Evolutionary conservation across 2,329 filamentous ascomycete genomes (phyloP).

Genomic region (Pyrenophora graminea): DNA sequence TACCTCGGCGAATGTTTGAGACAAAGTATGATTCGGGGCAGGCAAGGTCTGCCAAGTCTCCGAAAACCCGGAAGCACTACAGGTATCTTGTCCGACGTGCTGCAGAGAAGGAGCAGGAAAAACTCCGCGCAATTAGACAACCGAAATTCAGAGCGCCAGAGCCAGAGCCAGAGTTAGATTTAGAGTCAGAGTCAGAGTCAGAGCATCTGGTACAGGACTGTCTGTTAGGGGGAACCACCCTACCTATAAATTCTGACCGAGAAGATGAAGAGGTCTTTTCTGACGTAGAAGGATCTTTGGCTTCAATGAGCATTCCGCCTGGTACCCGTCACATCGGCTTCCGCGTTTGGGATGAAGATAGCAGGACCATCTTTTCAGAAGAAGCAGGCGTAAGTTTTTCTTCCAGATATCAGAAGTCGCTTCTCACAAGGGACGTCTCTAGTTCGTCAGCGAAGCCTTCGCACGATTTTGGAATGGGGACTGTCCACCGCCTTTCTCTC

Average conservation of each 20-base stretch:
- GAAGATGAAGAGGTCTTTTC: background rate
- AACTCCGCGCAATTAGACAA: background rate
- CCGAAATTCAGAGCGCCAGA: background rate
- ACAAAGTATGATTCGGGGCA: background rate
- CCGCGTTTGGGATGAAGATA: conserved; percentile 13
- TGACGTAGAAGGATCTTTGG: background rate
- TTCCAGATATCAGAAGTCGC: no score
- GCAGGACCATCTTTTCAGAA: conserved; percentile 3
- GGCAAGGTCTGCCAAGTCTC: conserved; percentile 8
- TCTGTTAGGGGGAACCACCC: background rate
- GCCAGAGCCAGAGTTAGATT: background rate
- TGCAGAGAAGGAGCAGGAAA: background rate
- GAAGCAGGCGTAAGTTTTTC: background rate
- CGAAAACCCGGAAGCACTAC: background rate
- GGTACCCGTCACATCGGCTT: background rate
- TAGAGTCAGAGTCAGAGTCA: background rate
- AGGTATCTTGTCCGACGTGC: background rate
- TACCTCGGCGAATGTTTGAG: conserved; percentile 2
- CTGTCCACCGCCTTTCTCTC: conserved; percentile 7
- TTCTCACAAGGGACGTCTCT: no score
- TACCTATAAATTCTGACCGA: background rate
- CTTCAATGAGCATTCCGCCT: background rate
- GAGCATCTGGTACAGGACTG: fast-evolving
- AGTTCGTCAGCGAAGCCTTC: conserved; percentile 10
- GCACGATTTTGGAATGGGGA: conserved; percentile 1